Base-by-base conservation (phyloP, 2,329 filamentous ascomycete genomes). In the Diaporthe sp. region DNA sequence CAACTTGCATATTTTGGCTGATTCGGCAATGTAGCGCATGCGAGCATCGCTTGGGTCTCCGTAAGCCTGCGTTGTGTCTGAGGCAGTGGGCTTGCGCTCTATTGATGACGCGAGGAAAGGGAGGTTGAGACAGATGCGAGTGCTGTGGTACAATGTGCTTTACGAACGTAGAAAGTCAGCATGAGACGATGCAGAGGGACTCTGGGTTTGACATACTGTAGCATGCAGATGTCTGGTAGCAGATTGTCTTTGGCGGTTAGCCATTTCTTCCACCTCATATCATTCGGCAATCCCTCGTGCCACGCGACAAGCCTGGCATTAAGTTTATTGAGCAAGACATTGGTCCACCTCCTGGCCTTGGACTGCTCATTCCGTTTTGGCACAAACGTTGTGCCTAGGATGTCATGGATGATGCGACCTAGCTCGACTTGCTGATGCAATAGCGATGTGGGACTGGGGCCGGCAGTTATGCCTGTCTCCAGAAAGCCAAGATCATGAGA, bases 221-320 rank as follows among this genome's bases (percentile, higher is more conserved):
- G 61, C 40, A 66, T 50, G 28, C 25, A 22, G 30, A 50, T 50
- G 0, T 66, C 61, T 2, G 61, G 40, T 3, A 50, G 19, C 61
- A 66, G 19, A n/a, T 35, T 66, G 3, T 66, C 61, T 17, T 66
- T 66, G 2, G 61, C 61, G 2, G 42, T 66, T 1, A 35, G 28
- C 61, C 61, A 66, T 35, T 35, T 66, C 42, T 66, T 66, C 61
- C 61, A 66, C 19, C 61, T 66, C 61, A 66, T 66, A 0, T 66
- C 61, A 15, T 13, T 45, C 6, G 61, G 61, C 30, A 67, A 35
- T 6, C 42, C 30, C 42, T 67, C 61, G n/a, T 50, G 61, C 61
- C 61, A 67, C 10, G 45, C 61, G 9, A 52, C 30, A 19, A 67
- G 61, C 13, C 30, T 67, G 3, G 42, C 19, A 17, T 67, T 67